These are phyloP conservation scores for Thelonectria discophora DNA, from an alignment of 2,329 filamentous ascomycete species.

Conservation along the genomic window DNA sequence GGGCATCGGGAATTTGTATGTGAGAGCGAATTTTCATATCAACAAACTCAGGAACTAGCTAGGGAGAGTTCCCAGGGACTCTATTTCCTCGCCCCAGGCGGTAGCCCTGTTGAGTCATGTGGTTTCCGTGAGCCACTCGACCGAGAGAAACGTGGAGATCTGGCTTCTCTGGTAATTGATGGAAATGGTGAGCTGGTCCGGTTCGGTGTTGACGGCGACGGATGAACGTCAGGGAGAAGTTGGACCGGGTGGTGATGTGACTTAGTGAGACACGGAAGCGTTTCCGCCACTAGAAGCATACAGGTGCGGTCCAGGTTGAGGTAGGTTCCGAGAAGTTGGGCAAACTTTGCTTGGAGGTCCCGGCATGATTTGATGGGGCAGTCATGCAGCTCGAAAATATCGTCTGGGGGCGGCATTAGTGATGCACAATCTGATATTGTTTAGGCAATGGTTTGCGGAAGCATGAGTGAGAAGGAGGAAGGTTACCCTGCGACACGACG, in stretches of 20 bases:
- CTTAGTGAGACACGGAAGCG: no score
- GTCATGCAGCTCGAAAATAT: constrained; percentile 55
- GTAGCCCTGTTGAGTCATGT: constrained; percentile 59
- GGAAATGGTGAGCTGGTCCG: constrained; percentile 58
- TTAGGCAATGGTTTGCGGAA: no score
- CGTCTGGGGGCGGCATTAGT: constrained; percentile 28
- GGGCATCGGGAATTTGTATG: constrained; percentile 68
- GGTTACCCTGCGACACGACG: no score
- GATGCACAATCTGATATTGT: no score
- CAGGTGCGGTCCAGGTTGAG: constrained; percentile 70
- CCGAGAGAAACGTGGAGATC: constrained; percentile 63
- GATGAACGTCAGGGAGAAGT: constrained; percentile 70
- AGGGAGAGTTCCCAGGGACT: no score
- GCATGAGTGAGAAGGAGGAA: no score
- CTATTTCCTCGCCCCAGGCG: constrained; percentile 68
- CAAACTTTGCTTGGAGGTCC: constrained; percentile 62
- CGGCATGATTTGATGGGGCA: constrained; percentile 75
- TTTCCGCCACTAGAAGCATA: constrained; percentile 69
- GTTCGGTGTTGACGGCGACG: constrained; percentile 43
- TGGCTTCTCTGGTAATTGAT: constrained; percentile 49
- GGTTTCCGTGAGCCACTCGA: constrained; percentile 62
- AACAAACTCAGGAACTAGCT: no score
- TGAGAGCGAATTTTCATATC: no score
- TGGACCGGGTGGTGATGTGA: constrained; percentile 68
- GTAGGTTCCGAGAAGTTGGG: constrained; percentile 62